These are phyloP conservation scores for Clathrospora elynae DNA, from an alignment of 2,329 filamentous ascomycete species.

Conservation along the genomic window DNA sequence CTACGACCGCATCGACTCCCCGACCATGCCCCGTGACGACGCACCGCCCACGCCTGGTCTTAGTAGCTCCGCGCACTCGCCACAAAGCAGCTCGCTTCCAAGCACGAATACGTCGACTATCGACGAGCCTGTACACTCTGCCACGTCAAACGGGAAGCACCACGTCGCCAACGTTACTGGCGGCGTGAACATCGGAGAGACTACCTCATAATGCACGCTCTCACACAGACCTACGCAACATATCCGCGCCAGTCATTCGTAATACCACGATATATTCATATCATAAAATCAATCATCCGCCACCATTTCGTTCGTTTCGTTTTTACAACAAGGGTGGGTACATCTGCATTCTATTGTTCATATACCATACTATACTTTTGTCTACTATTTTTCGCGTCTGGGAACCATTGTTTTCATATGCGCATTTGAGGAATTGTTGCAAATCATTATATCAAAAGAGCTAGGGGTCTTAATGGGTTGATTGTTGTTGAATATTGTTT, in stretches of 20 bases:
- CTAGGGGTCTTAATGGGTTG: background rate
- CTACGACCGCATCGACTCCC: slow-evolving; percentile 43
- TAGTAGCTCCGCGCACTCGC: slow-evolving; percentile 71
- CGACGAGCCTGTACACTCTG: slow-evolving; percentile 49
- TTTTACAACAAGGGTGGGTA: slow-evolving; percentile 15
- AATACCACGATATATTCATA: slow-evolving; percentile 2
- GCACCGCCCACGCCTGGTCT: slow-evolving; percentile 65
- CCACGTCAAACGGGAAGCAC: slow-evolving; percentile 19
- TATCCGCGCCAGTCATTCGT: slow-evolving; percentile 9
- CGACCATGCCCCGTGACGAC: slow-evolving; percentile 31
- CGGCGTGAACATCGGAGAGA: slow-evolving; percentile 26
- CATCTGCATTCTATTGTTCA: slow-evolving; percentile 32
- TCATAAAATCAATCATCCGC: slow-evolving; percentile 1
- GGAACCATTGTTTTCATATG: background rate
- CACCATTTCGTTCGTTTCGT: slow-evolving; percentile 9
- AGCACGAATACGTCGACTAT: slow-evolving; percentile 66
- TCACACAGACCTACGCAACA: slow-evolving; percentile 3
- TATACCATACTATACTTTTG: slow-evolving; percentile 27
- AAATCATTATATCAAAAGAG: background rate
- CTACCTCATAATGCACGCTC: slow-evolving; percentile 11
- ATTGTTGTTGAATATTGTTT: background rate
- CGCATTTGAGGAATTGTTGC: background rate
- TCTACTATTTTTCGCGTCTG: background rate
- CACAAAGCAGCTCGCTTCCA: slow-evolving; percentile 68
- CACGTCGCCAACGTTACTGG: slow-evolving; percentile 13